Conservation (phyloP, 306 rosid species). For the Acacia confusa region DNA sequence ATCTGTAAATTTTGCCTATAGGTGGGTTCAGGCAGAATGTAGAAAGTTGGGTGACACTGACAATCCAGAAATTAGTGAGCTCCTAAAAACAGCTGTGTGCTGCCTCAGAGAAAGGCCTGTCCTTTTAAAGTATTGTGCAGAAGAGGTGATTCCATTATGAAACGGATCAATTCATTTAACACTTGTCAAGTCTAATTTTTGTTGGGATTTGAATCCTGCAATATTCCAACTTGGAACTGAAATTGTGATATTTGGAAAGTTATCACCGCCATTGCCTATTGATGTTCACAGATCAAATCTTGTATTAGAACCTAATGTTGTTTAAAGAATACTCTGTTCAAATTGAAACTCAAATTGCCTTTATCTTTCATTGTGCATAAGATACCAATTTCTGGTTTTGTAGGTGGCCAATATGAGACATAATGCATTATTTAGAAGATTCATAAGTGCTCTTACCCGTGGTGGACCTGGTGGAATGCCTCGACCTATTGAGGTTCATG, state of each 20-base stretch:
- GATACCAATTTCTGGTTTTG: conserved; percentile 23
- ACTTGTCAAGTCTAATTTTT: conserved; percentile 17
- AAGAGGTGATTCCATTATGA: conserved; percentile 66
- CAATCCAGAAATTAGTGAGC: conserved; percentile 89
- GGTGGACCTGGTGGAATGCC: conserved; percentile 99
- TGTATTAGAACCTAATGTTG: conserved; percentile 16
- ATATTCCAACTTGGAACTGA: conserved; percentile 21
- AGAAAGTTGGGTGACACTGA: conserved; percentile 86
- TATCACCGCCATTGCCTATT: conserved; percentile 27
- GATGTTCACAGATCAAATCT: conserved; percentile 20
- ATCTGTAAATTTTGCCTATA: conserved; percentile 37
- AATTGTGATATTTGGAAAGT: conserved; percentile 18
- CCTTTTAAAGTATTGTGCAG: conserved; percentile 98
- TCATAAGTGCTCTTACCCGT: conserved; percentile 95
- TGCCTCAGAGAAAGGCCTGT: conserved; percentile 93
- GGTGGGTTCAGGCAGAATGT: conserved; percentile 99
- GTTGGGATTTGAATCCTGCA: conserved; percentile 11
- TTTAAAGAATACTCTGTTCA: conserved; percentile 26
- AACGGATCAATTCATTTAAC: conserved; percentile 21
- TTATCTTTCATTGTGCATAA: conserved; percentile 19
- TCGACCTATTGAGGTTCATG: conserved; percentile 99
- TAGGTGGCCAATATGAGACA: conserved; percentile 99
- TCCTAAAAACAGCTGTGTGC: conserved; percentile 82
- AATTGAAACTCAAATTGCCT: conserved; percentile 27
- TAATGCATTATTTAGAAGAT: conserved; percentile 90